Percentiles rank a stretch among this genome's conserved stretches.
These are phyloP conservation scores for Sanghuangporus weigelae DNA, from an alignment of 1,284 basidiomycete species.

Conservation along the genomic window DNA sequence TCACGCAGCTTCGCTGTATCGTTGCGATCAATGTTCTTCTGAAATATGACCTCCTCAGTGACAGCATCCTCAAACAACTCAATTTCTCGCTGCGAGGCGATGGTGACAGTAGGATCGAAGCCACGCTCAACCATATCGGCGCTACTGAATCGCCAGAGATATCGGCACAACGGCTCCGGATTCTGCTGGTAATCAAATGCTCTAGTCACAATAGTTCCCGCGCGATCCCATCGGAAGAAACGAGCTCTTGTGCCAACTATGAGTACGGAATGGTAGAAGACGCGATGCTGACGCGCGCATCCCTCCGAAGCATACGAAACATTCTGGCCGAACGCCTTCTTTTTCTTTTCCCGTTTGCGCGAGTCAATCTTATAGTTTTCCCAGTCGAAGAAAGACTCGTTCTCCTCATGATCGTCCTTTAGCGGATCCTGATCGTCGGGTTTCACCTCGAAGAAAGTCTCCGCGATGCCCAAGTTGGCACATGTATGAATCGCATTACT, in stretches of 20 bases:
- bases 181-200: neutral
- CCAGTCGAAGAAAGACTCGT: neutral
- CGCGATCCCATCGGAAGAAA: neutral
- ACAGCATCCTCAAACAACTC: neutral
- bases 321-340: neutral
- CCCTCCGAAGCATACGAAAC: neutral
- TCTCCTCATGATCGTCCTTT: neutral
- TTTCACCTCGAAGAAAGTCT: neutral
- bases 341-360: no score
- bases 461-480: neutral
- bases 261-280: neutral
- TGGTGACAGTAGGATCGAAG: neutral
- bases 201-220: neutral
- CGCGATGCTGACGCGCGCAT: neutral
- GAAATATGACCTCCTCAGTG: neutral
- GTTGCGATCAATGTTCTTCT: neutral
- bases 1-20: neutral
- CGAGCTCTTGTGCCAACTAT: neutral
- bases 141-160: neutral
- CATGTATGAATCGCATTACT: neutral
- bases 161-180: neutral
- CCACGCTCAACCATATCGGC: neutral
- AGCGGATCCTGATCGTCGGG: neutral
- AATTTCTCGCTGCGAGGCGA: neutral
- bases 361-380: neutral